Evolutionary conservation across 345 rosid genomes (phyloP).

Genomic region (Camelina sativa): DNA sequence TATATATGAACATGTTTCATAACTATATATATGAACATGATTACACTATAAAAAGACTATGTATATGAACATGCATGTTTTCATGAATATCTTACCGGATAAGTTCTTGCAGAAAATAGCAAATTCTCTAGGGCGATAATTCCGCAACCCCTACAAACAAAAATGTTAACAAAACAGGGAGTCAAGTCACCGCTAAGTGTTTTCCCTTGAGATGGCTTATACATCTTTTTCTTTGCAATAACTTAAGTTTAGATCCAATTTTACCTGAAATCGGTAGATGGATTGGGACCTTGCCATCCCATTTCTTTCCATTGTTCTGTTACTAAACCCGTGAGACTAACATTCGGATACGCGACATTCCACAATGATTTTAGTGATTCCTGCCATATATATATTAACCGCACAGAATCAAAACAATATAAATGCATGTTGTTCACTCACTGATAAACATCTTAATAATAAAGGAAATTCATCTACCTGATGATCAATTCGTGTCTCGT

Average conservation of each 20-base stretch:
- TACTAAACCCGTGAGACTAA: conserved; percentile 65
- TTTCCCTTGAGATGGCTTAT: not conserved
- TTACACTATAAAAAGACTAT: not conserved
- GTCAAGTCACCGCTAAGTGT: not conserved
- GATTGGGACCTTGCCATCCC: conserved; percentile 99
- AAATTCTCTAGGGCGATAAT: conserved; percentile 87
- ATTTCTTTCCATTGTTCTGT: conserved; percentile 99
- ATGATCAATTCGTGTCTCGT: conserved; percentile 85
- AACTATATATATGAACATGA: not conserved
- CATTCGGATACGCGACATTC: conserved; percentile 74
- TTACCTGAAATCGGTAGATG: conserved; percentile 97
- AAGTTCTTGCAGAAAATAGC: conserved; percentile 79
- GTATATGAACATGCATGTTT: conserved; percentile 12
- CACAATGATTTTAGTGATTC: conserved; percentile 86
- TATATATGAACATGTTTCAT: conserved; percentile 18
- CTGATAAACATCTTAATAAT: conserved; percentile 7
- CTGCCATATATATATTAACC: conserved; percentile 54
- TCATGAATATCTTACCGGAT: conserved; percentile 64
- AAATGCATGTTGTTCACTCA: not conserved
- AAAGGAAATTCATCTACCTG: conserved; percentile 56
- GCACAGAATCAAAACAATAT: not conserved
- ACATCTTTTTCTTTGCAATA: not conserved
- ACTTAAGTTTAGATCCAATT: not conserved
- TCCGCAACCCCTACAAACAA: conserved; percentile 79
- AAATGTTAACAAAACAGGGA: conserved; percentile 3